phyloP scores from a whole-genome alignment of 352 stramenopile species.

The Paralagenidium karlingii region DNA sequence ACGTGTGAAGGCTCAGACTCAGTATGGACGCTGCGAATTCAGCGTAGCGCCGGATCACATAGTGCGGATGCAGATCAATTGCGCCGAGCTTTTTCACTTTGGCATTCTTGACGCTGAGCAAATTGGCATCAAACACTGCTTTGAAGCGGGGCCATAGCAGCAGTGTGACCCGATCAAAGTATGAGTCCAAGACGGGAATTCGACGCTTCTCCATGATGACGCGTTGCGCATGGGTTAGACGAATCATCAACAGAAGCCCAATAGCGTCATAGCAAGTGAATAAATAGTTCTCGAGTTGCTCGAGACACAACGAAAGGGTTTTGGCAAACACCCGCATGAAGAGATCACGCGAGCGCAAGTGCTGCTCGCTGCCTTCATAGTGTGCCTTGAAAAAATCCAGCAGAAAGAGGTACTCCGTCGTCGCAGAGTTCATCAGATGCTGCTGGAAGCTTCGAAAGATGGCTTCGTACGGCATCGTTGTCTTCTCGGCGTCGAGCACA shows the following conservation, averaged over 20 bases:
- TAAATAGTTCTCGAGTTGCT: conserved; percentile 98
- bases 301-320: conserved; percentile 91
- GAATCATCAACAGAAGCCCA: conserved; percentile 97
- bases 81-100: conserved; percentile 85
- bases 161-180: conserved; percentile 93
- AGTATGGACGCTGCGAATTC: conserved; percentile 96
- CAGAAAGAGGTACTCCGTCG: conserved; percentile 96
- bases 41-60: conserved; percentile 93
- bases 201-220: conserved; percentile 73
- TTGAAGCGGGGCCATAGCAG: conserved; percentile 97
- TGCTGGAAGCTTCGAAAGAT: conserved; percentile 94
- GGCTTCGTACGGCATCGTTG: conserved; percentile 93
- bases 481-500: conserved; percentile 85
- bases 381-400: conserved; percentile 89
- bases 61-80: conserved; percentile 94
- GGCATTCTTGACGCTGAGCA: conserved; percentile 83
- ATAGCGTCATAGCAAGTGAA: conserved; percentile 96
- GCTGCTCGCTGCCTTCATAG: conserved; percentile 23
- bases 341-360: conserved; percentile 70
- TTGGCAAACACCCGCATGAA: conserved; percentile 94
- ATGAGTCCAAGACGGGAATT: conserved; percentile 89
- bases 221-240: conserved; percentile 84
- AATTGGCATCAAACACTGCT: conserved; percentile 92
- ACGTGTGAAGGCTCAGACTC: conserved; percentile 75
- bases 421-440: conserved; percentile 96